Evolutionary conservation across 148 eudicot genomes (phyloP), one percentile per base, ranked within the genome.

Genomic region (Vaccinium darrowii): DNA sequence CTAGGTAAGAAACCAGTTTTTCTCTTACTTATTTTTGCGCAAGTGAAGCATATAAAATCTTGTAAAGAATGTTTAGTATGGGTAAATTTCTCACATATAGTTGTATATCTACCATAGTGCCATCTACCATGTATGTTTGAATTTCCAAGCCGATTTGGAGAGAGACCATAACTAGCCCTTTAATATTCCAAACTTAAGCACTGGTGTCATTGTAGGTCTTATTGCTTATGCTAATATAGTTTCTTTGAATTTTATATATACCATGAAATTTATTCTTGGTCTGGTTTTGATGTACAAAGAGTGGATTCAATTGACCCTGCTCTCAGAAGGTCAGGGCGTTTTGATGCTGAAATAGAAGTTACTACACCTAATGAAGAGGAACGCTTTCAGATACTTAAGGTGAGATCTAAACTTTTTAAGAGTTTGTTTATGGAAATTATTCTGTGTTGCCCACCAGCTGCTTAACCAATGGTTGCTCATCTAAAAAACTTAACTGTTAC

Each of bases 251-350:
- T 76, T 16, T 2, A 25, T 19, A 14, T 50, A 3, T 33, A 21
- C 1, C 51, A 51, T 81, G n/a, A 56, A 51, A 23, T 51, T 76
- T 62, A 25, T 23, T 82, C 18, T 47, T 82, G 49, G 87, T 76
- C 76, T 73, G 57, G 65, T 72, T 86, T 84, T 87, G 83, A 63
- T 85, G 86, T 87, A 60, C 43, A 83, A 72, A 97, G 99, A 89
- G 88, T 95, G 81, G 98, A 97, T 89, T 92, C 98, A 81, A 90
- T 97, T 90, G 99, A 97, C 84, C 99, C 99, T 85, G 98, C 98
- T 54, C 89, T 97, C 57, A 93, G 99, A 90, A 92, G 99, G 88
- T 87, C 94, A 43, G 99, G 99, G 60, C 99, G 99, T 86, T 94
- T 97, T 91, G 99, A 97, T 91, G 86, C 92, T 79, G 99, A 97